Evolutionary conservation across 1,139 yeast genomes (phyloP).

Genomic region (Petasospora fabianii): DNA sequence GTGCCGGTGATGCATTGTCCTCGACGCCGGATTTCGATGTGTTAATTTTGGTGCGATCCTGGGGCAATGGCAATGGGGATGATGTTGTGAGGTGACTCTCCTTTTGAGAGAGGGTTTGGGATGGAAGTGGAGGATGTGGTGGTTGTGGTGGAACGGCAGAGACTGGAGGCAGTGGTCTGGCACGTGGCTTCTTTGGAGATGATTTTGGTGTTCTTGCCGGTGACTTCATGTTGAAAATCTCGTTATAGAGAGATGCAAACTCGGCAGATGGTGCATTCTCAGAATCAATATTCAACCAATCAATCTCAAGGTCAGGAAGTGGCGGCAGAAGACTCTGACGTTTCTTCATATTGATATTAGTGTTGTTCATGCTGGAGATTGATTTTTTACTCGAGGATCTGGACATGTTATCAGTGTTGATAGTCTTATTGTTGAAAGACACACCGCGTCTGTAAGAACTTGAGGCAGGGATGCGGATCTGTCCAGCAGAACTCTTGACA

Average conservation of each 20-base stretch:
- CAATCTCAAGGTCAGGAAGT: conserved; percentile 24
- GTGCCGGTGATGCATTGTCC: neutral
- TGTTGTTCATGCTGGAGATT: conserved; percentile 11
- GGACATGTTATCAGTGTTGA: conserved; percentile 18
- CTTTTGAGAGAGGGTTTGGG: neutral
- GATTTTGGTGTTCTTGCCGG: conserved; percentile 11
- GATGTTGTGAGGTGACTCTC: conserved; percentile 5
- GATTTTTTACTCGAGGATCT: conserved; percentile 27
- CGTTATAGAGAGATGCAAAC: conserved; percentile 32
- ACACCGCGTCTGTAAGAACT: conserved; percentile 36
- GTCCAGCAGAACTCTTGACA: conserved; percentile 25
- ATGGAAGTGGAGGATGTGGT: no score
- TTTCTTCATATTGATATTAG: conserved; percentile 14
- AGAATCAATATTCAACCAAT: conserved; percentile 24
- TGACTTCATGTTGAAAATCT: conserved; percentile 29
- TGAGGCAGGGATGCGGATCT: conserved; percentile 33
- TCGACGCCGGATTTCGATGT: neutral
- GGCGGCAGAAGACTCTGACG: conserved; percentile 26
- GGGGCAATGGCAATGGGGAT: conserved; percentile 2
- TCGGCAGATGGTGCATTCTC: conserved; percentile 22
- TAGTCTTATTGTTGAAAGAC: conserved; percentile 29
- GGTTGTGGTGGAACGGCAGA: neutral
- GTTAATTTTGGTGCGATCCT: neutral
- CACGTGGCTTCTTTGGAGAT: conserved; percentile 8
- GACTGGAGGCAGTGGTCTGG: neutral